Conservation (phyloP, 768 basidiomycete genomes). For the Kockovaella imperatae region DNA sequence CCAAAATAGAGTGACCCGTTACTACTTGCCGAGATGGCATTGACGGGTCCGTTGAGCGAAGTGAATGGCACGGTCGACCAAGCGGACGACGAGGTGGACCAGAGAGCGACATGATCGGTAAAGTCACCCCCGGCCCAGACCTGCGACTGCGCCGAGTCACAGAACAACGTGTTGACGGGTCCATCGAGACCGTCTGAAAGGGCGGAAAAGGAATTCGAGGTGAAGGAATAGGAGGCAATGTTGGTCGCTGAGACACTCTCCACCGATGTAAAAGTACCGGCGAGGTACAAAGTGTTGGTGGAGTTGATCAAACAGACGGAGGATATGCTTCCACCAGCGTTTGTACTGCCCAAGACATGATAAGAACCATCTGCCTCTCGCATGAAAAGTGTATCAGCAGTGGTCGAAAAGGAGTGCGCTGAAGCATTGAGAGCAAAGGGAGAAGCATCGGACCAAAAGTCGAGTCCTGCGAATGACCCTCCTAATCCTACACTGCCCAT, state of each 20-base stretch:
- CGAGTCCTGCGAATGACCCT: conserved; percentile 81
- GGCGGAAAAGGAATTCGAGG: conserved; percentile 11
- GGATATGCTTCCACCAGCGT: conserved; percentile 65
- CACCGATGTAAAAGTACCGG: conserved; percentile 73
- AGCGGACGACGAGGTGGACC: conserved; percentile 38
- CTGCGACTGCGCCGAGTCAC: conserved; percentile 51
- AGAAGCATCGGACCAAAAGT: conserved; percentile 42
- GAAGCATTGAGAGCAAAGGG: conserved; percentile 51
- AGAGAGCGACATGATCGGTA: conserved; percentile 37
- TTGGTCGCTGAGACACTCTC: conserved; percentile 57
- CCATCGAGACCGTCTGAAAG: conserved; percentile 59
- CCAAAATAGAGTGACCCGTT: conserved; percentile 76
- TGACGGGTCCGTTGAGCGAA: conserved; percentile 69
- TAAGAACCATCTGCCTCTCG: conserved; percentile 62
- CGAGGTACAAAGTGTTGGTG: conserved; percentile 58
- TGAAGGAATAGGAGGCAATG: conserved; percentile 59
- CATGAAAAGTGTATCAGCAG: conserved; percentile 54
- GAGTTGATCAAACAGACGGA: conserved; percentile 55
- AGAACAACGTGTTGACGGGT: conserved; percentile 63
- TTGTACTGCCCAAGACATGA: conserved; percentile 64
- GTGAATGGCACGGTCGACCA: conserved; percentile 77
- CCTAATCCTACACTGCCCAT: conserved; percentile 88
- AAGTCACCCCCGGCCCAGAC: conserved; percentile 46
- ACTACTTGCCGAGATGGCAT: conserved; percentile 66
- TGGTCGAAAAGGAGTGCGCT: conserved; percentile 43